Evolutionary conservation across 1,139 yeast species (phyloP).

Genomic region (Diutina rugosa): DNA sequence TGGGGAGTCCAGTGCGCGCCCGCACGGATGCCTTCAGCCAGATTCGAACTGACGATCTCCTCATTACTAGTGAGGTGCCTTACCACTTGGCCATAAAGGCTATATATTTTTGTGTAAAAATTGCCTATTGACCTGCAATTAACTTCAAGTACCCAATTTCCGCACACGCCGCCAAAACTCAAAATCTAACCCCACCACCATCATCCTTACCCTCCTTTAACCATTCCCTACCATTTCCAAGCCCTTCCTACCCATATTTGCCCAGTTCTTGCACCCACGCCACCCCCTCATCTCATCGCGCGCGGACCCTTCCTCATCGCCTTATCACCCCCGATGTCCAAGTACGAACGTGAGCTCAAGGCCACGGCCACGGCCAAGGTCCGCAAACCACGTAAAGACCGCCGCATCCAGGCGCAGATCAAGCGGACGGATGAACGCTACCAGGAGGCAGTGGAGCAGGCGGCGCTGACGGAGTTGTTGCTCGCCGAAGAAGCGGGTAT

Average conservation of each 20-base stretch:
- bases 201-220: too few species aligned
- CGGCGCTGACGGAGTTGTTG: slow-evolving; percentile 77
- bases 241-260: too few species aligned
- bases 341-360: not conserved
- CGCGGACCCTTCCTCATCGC: not conserved
- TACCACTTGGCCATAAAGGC: slow-evolving; percentile 55
- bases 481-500: slow-evolving; percentile 76
- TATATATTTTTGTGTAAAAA: too few species aligned
- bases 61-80: slow-evolving; percentile 90
- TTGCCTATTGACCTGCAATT: too few species aligned
- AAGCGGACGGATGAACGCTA: slow-evolving; percentile 15
- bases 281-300: not conserved
- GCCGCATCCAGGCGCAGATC: not conserved
- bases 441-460: slow-evolving; percentile 65
- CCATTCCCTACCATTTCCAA: too few species aligned
- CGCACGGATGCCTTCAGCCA: slow-evolving; percentile 48
- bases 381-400: not conserved
- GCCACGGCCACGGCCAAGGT: not conserved
- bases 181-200: too few species aligned
- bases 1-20: too few species aligned
- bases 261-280: too few species aligned
- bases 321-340: not conserved
- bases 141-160: too few species aligned
- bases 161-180: too few species aligned
- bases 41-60: slow-evolving; percentile 85